These are phyloP conservation scores for Cryptococcus wingfieldii DNA, from an alignment of 1,284 basidiomycete species.

Conservation along the genomic window DNA sequence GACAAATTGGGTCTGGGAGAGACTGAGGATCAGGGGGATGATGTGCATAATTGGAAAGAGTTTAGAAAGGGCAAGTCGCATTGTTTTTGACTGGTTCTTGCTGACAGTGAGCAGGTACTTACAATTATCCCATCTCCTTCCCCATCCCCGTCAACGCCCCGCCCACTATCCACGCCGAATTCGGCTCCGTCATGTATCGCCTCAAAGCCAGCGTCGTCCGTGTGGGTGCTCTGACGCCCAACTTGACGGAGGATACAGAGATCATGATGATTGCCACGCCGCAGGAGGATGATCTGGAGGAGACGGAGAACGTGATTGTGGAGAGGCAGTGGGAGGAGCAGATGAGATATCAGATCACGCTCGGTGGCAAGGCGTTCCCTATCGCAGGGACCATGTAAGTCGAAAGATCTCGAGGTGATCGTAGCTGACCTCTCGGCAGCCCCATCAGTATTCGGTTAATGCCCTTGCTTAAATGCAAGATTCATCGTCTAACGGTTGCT, in stretches of 20 bases:
- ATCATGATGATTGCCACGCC: slow-evolving; percentile 74
- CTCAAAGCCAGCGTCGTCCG: slow-evolving; percentile 80
- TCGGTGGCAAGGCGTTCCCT: slow-evolving; percentile 75
- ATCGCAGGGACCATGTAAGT: slow-evolving; percentile 69
- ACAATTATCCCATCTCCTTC: slow-evolving; percentile 92
- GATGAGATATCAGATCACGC: slow-evolving; percentile 68
- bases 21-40: slow-evolving; percentile 51
- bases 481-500: slow-evolving; percentile 70
- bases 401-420: background rate
- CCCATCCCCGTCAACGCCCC: slow-evolving; percentile 75
- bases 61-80: slow-evolving; percentile 72
- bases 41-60: slow-evolving; percentile 69
- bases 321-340: slow-evolving; percentile 91
- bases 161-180: slow-evolving; percentile 72
- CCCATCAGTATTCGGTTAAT: slow-evolving; percentile 77
- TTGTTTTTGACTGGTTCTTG: background rate
- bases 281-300: slow-evolving; percentile 71
- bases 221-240: slow-evolving; percentile 73
- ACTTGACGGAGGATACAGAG: slow-evolving; percentile 66
- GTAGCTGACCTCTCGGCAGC: slow-evolving; percentile 17
- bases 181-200: slow-evolving; percentile 73
- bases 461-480: slow-evolving; percentile 78
- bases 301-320: slow-evolving; percentile 74
- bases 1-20: slow-evolving; percentile 43
- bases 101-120: slow-evolving; percentile 59